phyloP scores from a whole-genome alignment of 1,139 yeast species.

The Candida smagusa region DNA sequence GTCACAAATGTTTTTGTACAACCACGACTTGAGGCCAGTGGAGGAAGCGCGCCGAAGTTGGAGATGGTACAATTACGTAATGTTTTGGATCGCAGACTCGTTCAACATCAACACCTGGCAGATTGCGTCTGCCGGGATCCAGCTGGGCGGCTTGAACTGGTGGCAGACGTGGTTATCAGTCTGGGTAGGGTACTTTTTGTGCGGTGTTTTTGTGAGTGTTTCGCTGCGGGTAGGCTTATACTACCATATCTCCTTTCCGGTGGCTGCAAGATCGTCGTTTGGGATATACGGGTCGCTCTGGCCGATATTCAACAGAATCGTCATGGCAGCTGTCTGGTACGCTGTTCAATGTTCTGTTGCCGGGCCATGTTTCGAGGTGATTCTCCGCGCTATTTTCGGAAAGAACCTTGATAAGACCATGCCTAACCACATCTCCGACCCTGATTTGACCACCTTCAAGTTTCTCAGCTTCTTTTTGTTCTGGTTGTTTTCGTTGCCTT shows the following conservation, averaged over 20 bases:
- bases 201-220: constrained; percentile 59
- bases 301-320: constrained; percentile 79
- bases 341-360: constrained; percentile 82
- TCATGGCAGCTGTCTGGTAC: constrained; percentile 83
- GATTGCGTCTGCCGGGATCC: constrained; percentile 79
- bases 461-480: constrained; percentile 74
- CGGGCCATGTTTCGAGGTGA: constrained; percentile 74
- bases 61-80: constrained; percentile 77
- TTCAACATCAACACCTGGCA: constrained; percentile 90
- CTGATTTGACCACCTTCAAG: constrained; percentile 61
- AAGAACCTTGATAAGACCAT: constrained; percentile 46
- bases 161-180: constrained; percentile 89
- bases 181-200: constrained; percentile 66
- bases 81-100: constrained; percentile 84
- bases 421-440: constrained; percentile 50
- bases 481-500: constrained; percentile 75
- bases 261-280: constrained; percentile 67
- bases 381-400: constrained; percentile 68
- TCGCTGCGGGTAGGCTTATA: constrained; percentile 70
- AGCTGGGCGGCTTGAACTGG: constrained; percentile 69
- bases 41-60: constrained; percentile 66
- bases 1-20: constrained; percentile 59
- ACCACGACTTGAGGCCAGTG: constrained; percentile 75
- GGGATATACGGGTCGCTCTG: constrained; percentile 78
- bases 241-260: constrained; percentile 78